Evolutionary conservation across 139 green algal species (phyloP), one percentile per base, ranked within the genome.

Genomic region (Chlamydomonas asymmetrica): DNA sequence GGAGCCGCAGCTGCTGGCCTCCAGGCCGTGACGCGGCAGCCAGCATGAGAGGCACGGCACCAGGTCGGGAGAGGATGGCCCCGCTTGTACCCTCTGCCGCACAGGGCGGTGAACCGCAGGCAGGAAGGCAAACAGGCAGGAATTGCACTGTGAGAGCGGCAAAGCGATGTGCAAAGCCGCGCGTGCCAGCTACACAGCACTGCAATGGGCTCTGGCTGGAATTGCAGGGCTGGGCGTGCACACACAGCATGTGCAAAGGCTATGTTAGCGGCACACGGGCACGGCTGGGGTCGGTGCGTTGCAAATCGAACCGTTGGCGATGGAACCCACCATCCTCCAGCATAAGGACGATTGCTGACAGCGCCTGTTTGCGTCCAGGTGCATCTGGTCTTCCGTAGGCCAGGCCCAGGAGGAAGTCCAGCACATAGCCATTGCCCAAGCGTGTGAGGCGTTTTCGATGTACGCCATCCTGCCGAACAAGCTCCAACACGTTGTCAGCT

Each of bases 331-430:
- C 32, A 40, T 57, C 20, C 31, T 59, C 13, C 54, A 13, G 22
- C 43, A 52, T 0, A 3, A 39, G 29, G 65, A 61, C 1, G 31
- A 25, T 16, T 40, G 45, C 25, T 29, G 5, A 34, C 40, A 59
- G 7, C 45, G 54, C 35, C 61, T 32, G n/a, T 79, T 52, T 8
- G 40, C 61, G 43, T 77, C 68, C 56, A 81, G 76, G 0, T 63
- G 31, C 0, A 60, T n/a, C 64, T 2, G 49, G 38, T 5, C 69
- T 59, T 2, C 73, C 41, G 31, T 67, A 74, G 1, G 80, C 80
- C 37, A 71, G 62, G 23, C 40, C 29, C 1, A 90, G 73, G n/a
- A 90, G 75, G 63, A 82, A 88, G 23, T 88, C 84, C 54, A 90
- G 64, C 32, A 90, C 52, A 9, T 45, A 52, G 45, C 73, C 66